phyloP scores from a whole-genome alignment of 2,329 filamentous ascomycete species.

The Beauveria medogensis region DNA sequence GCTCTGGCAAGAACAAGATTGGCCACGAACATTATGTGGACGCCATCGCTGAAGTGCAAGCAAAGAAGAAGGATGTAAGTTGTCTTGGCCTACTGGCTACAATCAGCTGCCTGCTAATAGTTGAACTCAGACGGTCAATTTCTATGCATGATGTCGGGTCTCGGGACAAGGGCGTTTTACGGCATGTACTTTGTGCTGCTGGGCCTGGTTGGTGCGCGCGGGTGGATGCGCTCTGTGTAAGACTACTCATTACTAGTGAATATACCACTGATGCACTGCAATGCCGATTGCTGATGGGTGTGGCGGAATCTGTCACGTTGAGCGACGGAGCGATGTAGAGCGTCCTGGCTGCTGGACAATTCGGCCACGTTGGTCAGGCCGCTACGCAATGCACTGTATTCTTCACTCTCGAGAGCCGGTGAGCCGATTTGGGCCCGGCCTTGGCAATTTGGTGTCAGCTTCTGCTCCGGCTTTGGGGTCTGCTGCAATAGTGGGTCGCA shows the following conservation, averaged over 20 bases:
- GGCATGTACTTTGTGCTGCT: not conserved
- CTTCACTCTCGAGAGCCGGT: not conserved
- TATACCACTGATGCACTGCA: constrained; percentile 4
- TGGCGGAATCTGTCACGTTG: not conserved
- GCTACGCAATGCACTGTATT: not conserved
- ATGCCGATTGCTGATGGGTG: not conserved
- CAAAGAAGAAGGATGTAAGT: constrained; percentile 85
- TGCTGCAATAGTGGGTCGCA: no score
- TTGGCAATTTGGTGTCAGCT: not conserved
- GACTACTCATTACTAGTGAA: constrained; percentile 5
- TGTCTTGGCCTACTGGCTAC: not conserved
- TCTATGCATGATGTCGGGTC: constrained; percentile 34
- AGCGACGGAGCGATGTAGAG: not conserved
- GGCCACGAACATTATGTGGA: constrained; percentile 98
- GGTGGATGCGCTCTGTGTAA: constrained; percentile 5
- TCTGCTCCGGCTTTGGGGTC: not conserved
- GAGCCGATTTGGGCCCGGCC: not conserved
- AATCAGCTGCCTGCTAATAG: constrained; percentile 11
- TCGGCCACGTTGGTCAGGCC: not conserved
- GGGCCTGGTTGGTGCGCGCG: not conserved
- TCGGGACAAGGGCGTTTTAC: not conserved
- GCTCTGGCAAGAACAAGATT: constrained; percentile 92
- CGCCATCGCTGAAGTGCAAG: constrained; percentile 91
- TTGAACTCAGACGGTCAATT: constrained; percentile 44
- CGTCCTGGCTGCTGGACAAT: not conserved